Evolutionary conservation across 176 grass and related monocot genomes (phyloP).

Genomic region (Phoenix dactylifera): DNA sequence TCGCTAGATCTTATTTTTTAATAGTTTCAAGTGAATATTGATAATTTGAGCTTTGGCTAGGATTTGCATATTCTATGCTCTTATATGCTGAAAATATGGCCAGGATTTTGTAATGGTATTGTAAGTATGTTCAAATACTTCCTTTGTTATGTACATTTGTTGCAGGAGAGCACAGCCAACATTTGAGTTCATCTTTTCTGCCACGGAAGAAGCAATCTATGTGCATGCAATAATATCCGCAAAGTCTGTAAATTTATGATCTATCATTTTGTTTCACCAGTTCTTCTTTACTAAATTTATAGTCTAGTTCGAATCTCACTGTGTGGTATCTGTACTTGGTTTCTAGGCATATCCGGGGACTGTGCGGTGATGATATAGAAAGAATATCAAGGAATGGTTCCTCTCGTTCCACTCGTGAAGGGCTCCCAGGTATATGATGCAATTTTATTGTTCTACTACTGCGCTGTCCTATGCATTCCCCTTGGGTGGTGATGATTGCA

Average conservation of each 20-base stretch:
- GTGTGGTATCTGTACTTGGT: conserved; percentile 19
- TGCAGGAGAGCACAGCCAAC: conserved; percentile 71
- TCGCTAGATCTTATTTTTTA: no score
- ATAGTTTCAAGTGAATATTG: no score
- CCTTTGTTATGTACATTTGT: conserved; percentile 10
- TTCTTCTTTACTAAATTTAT: conserved; percentile 18
- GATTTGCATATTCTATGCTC: conserved; percentile 14
- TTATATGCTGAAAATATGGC: conserved; percentile 15
- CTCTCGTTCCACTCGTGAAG: conserved; percentile 53
- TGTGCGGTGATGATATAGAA: conserved; percentile 88
- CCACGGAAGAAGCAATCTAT: conserved; percentile 93
- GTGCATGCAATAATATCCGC: conserved; percentile 86
- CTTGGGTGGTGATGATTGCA: no score
- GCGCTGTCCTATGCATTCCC: no score
- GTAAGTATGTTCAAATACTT: no score
- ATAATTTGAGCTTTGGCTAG: neutral
- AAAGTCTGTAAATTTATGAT: conserved; percentile 37
- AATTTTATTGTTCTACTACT: neutral
- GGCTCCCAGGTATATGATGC: conserved; percentile 64
- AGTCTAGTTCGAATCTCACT: conserved; percentile 2
- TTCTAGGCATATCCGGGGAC: conserved; percentile 71
- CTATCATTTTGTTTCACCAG: conserved; percentile 8
- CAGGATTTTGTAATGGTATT: no score
- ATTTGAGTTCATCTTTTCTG: conserved; percentile 90
- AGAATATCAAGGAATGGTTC: conserved; percentile 66